Evolutionary conservation across 1,139 yeast genomes (phyloP).

Genomic region (Scheffersomyces insectosa): DNA sequence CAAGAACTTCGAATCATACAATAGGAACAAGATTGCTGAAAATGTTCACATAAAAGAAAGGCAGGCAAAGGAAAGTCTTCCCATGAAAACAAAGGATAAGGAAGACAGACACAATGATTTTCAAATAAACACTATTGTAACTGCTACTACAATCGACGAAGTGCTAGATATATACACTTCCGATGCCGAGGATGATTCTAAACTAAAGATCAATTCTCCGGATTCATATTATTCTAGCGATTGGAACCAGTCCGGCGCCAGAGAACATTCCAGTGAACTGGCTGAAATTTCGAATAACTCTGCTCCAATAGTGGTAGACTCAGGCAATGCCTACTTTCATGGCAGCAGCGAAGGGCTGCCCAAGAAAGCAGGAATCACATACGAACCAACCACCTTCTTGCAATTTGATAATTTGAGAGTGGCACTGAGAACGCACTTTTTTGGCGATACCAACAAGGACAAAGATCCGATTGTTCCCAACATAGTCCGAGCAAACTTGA

Average conservation of each 20-base stretch:
- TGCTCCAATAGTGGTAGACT: not conserved
- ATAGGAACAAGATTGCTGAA: too few relatives aligned
- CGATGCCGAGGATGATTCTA: not conserved
- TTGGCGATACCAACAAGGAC: not conserved
- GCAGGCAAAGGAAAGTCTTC: too few relatives aligned
- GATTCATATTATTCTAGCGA: not conserved
- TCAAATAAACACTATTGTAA: too few relatives aligned
- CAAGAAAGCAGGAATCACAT: slow-evolving; percentile 4
- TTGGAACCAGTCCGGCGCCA: not conserved
- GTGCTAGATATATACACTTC: not conserved
- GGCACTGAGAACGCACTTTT: not conserved
- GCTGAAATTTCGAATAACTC: too few relatives aligned
- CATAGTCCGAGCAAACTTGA: not conserved
- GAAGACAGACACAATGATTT: too few relatives aligned
- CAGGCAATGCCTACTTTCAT: slow-evolving; percentile 4
- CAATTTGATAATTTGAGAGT: slow-evolving; percentile 2
- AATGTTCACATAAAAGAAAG: too few relatives aligned
- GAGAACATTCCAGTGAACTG: too few relatives aligned
- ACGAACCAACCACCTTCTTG: slow-evolving; percentile 5
- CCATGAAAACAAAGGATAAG: too few relatives aligned
- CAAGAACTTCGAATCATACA: too few relatives aligned
- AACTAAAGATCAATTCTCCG: not conserved
- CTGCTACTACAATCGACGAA: not conserved
- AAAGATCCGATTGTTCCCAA: too few relatives aligned
- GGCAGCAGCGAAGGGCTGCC: slow-evolving; percentile 6